phyloP scores from a whole-genome alignment of 208 protist species.

The Borovskyia barvae region DNA sequence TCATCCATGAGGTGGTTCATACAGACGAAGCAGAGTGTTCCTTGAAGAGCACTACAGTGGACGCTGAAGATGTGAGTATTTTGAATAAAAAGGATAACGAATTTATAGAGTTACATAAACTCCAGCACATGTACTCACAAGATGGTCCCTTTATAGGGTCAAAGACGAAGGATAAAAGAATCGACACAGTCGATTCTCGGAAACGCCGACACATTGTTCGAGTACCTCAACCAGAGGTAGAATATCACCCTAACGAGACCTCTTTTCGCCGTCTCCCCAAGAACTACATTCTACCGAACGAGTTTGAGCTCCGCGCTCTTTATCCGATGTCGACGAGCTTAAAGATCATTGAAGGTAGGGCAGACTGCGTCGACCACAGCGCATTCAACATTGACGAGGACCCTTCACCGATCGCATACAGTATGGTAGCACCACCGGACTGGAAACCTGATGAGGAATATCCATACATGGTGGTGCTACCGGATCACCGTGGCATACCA shows the following conservation, averaged over 20 bases:
- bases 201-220: slow-evolving; percentile 58
- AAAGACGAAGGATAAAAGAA: slow-evolving; percentile 43
- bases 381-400: slow-evolving; percentile 68
- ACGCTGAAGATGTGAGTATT: slow-evolving; percentile 37
- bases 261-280: slow-evolving; percentile 79
- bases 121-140: slow-evolving; percentile 80
- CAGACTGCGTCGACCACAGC: slow-evolving; percentile 77
- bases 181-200: slow-evolving; percentile 39
- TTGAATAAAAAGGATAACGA: slow-evolving; percentile 44
- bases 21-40: background rate
- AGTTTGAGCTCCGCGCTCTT: slow-evolving; percentile 77
- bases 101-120: slow-evolving; percentile 57
- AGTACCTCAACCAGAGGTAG: slow-evolving; percentile 68
- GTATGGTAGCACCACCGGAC: slow-evolving; percentile 66
- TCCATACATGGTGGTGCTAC: slow-evolving; percentile 81
- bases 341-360: slow-evolving; percentile 62
- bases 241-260: slow-evolving; percentile 74
- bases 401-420: slow-evolving; percentile 69
- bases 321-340: slow-evolving; percentile 79
- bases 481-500: slow-evolving; percentile 69
- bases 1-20: slow-evolving; percentile 44
- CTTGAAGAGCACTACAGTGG: slow-evolving; percentile 25
- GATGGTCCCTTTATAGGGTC: slow-evolving; percentile 82
- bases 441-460: slow-evolving; percentile 59
- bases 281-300: slow-evolving; percentile 68